Evolutionary conservation across 2,329 filamentous ascomycete species (phyloP).

Genomic region (Boeremia lycopersici): DNA sequence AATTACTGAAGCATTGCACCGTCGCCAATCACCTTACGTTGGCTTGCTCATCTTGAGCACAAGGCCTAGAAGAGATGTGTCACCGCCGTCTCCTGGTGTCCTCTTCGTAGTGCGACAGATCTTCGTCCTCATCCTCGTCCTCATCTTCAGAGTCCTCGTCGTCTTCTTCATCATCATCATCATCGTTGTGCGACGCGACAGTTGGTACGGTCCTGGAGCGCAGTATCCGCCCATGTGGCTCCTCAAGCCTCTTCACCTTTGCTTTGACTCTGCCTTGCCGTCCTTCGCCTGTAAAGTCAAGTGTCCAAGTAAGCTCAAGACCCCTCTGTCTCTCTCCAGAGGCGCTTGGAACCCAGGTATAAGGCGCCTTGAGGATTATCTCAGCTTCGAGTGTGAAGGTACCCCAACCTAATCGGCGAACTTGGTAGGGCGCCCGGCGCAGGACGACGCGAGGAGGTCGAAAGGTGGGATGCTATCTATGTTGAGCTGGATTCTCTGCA

Average conservation of each 20-base stretch:
- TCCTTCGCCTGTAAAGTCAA: constrained; percentile 51
- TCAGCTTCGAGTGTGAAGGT: constrained; percentile 48
- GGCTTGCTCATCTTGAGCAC: background rate
- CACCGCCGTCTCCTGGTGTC: constrained; percentile 20
- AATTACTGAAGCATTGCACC: too few species aligned
- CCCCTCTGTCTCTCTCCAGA: constrained; percentile 40
- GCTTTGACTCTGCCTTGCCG: constrained; percentile 50
- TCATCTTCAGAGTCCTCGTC: constrained; percentile 27
- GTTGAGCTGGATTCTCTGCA: constrained; percentile 1
- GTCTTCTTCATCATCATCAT: constrained; percentile 23
- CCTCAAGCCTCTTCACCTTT: constrained; percentile 45
- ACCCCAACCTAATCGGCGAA: constrained; percentile 52
- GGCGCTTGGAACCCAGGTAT: constrained; percentile 51
- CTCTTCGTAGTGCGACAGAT: constrained; percentile 19
- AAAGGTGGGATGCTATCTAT: constrained; percentile 51
- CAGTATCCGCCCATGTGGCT: constrained; percentile 29
- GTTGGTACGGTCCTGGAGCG: constrained; percentile 11
- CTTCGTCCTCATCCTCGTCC: constrained; percentile 6
- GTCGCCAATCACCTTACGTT: background rate
- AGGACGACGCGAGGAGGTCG: constrained; percentile 44
- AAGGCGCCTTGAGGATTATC: constrained; percentile 52
- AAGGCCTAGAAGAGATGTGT: background rate
- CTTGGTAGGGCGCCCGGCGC: constrained; percentile 48
- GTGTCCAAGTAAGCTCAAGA: constrained; percentile 50
- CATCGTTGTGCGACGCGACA: constrained; percentile 10